Conservation (phyloP, 139 green algal species). For the Astrephomene gubernaculifera region DNA sequence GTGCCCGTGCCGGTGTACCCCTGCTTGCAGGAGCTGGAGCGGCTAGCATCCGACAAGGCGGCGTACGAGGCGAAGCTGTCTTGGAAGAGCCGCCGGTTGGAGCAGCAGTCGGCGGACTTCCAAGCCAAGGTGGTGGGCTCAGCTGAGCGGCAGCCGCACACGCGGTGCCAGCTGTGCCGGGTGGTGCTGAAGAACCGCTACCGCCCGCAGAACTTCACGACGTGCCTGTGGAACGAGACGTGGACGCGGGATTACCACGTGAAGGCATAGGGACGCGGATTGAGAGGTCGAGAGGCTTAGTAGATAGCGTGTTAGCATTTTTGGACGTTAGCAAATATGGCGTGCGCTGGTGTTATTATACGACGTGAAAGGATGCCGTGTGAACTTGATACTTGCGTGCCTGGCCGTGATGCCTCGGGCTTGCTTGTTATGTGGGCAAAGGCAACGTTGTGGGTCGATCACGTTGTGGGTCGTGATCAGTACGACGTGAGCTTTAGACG, state of each 20-base stretch:
- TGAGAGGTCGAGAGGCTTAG: no score
- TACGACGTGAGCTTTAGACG: no score
- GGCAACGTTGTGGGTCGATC: no score
- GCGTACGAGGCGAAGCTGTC: conserved; percentile 48
- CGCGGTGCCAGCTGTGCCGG: conserved; percentile 39
- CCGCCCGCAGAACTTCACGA: conserved; percentile 32
- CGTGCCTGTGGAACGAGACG: conserved; percentile 22
- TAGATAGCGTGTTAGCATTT: no score
- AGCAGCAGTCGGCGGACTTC: conserved; percentile 21
- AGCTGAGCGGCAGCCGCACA: conserved; percentile 26
- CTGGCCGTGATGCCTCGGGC: no score
- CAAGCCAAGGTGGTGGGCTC: neutral
- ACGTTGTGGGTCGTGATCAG: no score
- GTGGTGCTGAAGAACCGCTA: neutral
- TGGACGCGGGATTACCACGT: conserved; percentile 33
- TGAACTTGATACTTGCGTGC: no score
- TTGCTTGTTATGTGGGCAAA: no score
- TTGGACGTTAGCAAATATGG: no score
- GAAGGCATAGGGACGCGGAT: neutral
- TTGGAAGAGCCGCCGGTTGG: conserved; percentile 35
- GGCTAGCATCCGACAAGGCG: neutral
- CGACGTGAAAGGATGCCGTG: no score
- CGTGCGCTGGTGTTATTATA: no score
- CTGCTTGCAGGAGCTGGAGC: conserved; percentile 34
- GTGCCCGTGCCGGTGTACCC: neutral